Conservation (phyloP, 2,329 filamentous ascomycete genomes). For the Colletotrichum viniferum region DNA sequence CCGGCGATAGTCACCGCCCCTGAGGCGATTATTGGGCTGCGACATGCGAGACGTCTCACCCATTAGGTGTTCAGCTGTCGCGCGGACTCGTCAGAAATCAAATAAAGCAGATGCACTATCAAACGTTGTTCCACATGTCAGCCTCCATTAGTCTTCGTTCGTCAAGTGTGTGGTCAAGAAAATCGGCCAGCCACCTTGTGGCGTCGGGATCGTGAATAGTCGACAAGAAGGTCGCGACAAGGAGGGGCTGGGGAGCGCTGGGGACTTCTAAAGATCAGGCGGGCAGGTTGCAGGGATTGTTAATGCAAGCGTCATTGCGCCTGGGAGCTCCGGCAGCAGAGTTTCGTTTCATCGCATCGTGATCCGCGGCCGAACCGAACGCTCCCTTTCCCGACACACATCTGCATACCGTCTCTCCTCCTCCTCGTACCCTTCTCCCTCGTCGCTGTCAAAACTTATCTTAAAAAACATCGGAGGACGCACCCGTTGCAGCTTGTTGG, state of each 20-base stretch:
- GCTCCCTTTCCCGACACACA: not conserved
- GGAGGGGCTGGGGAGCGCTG: not conserved
- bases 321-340: constrained; percentile 10
- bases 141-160: not conserved
- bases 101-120: not conserved
- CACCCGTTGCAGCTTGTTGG: not conserved
- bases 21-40: not conserved
- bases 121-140: not conserved
- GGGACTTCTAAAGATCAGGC: not conserved
- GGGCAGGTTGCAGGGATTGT: not conserved
- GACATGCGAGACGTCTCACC: not conserved
- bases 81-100: not conserved
- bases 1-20: not conserved
- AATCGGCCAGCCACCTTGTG: constrained; percentile 9
- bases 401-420: not conserved
- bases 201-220: constrained; percentile 6
- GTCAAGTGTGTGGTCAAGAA: not conserved
- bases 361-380: constrained; percentile 8
- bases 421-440: not conserved
- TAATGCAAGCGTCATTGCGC: constrained; percentile 20
- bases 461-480: not conserved
- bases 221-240: not conserved
- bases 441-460: constrained; percentile 3
- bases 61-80: not conserved
- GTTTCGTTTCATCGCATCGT: constrained; percentile 21